Percentiles rank a stretch among this genome's conserved stretches.
These are phyloP conservation scores for Cyberlindnera nakhonratchasimensis DNA, from an alignment of 805 yeast species.

Conservation along the genomic window DNA sequence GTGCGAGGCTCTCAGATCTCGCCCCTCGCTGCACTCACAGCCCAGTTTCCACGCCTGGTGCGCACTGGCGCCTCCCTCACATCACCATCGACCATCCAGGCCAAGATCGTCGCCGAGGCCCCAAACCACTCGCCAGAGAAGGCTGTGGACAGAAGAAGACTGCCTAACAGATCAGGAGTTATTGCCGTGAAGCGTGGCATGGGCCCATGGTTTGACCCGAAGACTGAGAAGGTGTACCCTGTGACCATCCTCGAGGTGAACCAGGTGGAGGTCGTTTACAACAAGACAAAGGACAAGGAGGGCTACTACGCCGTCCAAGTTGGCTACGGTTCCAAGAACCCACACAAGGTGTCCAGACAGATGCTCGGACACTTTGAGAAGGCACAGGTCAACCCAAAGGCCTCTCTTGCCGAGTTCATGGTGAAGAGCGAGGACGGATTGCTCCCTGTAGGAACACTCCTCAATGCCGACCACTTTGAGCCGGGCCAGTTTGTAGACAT, in stretches of 20 bases:
- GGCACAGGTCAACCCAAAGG: slow-evolving; percentile 84
- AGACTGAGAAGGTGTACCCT: slow-evolving; percentile 64
- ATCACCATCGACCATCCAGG: slow-evolving; percentile 33
- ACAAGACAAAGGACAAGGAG: slow-evolving; percentile 64
- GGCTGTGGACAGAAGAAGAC: slow-evolving; percentile 66
- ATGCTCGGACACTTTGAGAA: slow-evolving; percentile 73
- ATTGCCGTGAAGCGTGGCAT: slow-evolving; percentile 85
- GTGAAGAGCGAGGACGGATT: slow-evolving; percentile 64
- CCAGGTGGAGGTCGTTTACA: slow-evolving; percentile 78
- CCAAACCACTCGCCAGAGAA: slow-evolving; percentile 65
- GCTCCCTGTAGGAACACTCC: slow-evolving; percentile 70
- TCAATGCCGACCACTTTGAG: slow-evolving; percentile 80
- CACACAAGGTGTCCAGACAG: slow-evolving; percentile 58
- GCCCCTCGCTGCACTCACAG: slow-evolving; percentile 9
- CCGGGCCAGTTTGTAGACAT: slow-evolving; percentile 83
- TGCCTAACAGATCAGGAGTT: slow-evolving; percentile 78
- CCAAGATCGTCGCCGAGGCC: slow-evolving; percentile 38
- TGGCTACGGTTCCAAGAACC: slow-evolving; percentile 72
- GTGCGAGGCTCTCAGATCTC: slow-evolving; percentile 14
- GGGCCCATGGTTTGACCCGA: slow-evolving; percentile 74
- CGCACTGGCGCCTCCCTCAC: slow-evolving; percentile 35
- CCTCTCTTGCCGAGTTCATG: slow-evolving; percentile 70
- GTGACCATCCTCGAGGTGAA: slow-evolving; percentile 88
- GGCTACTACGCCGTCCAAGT: slow-evolving; percentile 86
- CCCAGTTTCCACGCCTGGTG: slow-evolving; percentile 26